Percentiles rank a stretch among this genome's conserved stretches.
phyloP scores from a whole-genome alignment of 495 filamentous ascomycete species.

The Xylaria acuta region DNA sequence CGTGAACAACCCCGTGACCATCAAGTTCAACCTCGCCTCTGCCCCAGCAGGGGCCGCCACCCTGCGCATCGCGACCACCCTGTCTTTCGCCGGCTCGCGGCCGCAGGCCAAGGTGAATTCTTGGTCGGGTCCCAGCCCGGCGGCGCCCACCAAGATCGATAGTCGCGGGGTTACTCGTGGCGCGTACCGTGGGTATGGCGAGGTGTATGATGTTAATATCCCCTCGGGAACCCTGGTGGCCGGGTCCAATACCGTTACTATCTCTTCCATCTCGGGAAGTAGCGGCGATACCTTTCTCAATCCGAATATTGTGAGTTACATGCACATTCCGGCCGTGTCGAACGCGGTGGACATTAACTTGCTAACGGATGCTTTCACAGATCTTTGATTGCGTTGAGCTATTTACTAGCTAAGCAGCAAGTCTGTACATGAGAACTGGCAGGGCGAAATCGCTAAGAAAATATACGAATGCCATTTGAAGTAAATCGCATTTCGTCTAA shows the following conservation, averaged over 20 bases:
- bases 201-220: conserved; percentile 65
- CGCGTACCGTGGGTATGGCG: conserved; percentile 66
- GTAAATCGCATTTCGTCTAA: not conserved
- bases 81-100: conserved; percentile 64
- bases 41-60: conserved; percentile 58
- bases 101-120: conserved; percentile 59
- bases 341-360: not conserved
- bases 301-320: conserved; percentile 66
- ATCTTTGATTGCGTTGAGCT: conserved; percentile 65
- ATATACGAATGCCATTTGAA: too few species aligned
- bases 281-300: conserved; percentile 59
- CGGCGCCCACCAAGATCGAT: conserved; percentile 67
- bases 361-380: conserved; percentile 34
- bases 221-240: conserved; percentile 61
- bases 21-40: conserved; percentile 63
- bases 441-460: not conserved
- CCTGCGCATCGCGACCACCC: conserved; percentile 67
- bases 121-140: conserved; percentile 53
- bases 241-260: conserved; percentile 68
- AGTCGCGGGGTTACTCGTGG: conserved; percentile 69
- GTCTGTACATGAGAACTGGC: not conserved
- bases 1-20: conserved; percentile 67
- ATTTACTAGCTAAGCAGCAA: conserved; percentile 36
- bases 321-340: too few species aligned
- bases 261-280: conserved; percentile 65